phyloP scores from a whole-genome alignment of 2,329 filamentous ascomycete species.

The Talaromyces pinophilus region DNA sequence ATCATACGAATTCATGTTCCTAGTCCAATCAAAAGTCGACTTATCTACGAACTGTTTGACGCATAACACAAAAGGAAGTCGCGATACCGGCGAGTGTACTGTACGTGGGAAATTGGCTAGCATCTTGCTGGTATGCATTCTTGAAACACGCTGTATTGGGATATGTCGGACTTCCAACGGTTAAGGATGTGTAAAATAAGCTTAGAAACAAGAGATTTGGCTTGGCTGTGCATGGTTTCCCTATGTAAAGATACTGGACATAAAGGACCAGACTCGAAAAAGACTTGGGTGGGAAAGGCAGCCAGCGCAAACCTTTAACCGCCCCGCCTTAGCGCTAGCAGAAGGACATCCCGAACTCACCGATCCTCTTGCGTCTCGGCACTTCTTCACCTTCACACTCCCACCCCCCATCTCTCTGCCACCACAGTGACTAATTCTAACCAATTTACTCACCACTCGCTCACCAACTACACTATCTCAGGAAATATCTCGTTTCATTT shows the following conservation, averaged over 20 bases:
- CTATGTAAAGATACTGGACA: not conserved
- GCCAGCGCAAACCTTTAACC: constrained; percentile 1
- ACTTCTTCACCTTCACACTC: constrained; percentile 34
- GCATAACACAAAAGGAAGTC: not conserved
- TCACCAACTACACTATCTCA: not conserved
- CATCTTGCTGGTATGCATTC: not conserved
- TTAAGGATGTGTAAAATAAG: not conserved
- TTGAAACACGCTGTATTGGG: not conserved
- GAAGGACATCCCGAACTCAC: constrained; percentile 24
- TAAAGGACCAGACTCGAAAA: not conserved
- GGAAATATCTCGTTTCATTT: constrained; percentile 1
- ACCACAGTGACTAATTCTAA: not conserved
- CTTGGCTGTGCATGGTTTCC: not conserved
- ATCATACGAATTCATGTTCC: not conserved
- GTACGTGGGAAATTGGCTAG: not conserved
- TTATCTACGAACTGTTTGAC: not conserved
- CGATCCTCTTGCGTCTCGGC: constrained; percentile 30
- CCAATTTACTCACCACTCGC: not conserved
- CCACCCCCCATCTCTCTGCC: constrained; percentile 23
- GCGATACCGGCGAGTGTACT: not conserved
- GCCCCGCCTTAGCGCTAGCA: constrained; percentile 16
- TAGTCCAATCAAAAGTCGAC: not conserved
- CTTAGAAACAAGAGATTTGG: not conserved
- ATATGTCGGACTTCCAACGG: not conserved
- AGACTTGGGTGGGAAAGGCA: not conserved